Evolutionary conservation across 441 rosid genomes (phyloP).

Genomic region (Euphorbia celastroides): DNA sequence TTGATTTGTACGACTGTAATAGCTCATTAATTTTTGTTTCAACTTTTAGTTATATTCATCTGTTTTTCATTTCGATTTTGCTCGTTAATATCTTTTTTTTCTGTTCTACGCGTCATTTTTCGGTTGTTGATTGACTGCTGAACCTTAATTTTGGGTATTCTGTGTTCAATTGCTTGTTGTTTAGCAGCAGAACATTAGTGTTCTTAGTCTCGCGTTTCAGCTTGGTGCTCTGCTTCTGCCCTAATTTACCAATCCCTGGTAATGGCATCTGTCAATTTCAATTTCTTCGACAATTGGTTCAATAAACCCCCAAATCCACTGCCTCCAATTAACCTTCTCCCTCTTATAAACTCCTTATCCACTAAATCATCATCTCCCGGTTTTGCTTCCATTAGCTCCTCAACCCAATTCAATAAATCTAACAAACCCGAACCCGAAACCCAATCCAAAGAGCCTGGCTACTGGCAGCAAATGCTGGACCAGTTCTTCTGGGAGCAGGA

Average conservation of each 20-base stretch:
- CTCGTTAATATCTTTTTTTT: neutral
- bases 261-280: slow-evolving; percentile 74
- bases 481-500: slow-evolving; percentile 76
- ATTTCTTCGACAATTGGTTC: slow-evolving; percentile 78
- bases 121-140: neutral
- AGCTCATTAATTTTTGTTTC: neutral
- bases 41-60: neutral
- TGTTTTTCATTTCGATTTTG: neutral
- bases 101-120: neutral
- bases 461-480: slow-evolving; percentile 39
- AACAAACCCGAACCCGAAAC: slow-evolving; percentile 18
- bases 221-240: neutral
- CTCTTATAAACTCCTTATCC: slow-evolving; percentile 30
- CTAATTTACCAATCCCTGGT: neutral
- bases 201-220: slow-evolving; percentile 1
- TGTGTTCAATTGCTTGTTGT: neutral
- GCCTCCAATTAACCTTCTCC: slow-evolving; percentile 40
- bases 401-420: slow-evolving; percentile 26
- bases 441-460: slow-evolving; percentile 33
- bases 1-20: neutral
- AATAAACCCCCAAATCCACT: slow-evolving; percentile 63
- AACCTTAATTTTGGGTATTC: neutral
- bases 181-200: neutral
- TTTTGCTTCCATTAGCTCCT: slow-evolving; percentile 54
- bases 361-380: slow-evolving; percentile 25